A percentile compares a stretch with the other conserved stretches of the same genome.
Conservation (phyloP, 345 rosid genomes). For the Schrenkiella parvula region DNA sequence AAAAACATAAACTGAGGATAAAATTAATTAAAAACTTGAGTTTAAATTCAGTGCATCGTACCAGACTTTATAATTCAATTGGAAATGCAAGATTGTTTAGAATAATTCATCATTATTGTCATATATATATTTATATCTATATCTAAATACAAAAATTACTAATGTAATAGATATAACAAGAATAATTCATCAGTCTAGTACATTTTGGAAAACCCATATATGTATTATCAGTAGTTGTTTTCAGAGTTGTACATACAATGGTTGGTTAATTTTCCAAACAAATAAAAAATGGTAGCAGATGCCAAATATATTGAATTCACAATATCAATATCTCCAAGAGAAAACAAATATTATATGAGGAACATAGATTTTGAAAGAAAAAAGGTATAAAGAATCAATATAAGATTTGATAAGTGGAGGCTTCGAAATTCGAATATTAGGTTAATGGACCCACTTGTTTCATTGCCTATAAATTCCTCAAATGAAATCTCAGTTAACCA, state of each 20-base stretch:
- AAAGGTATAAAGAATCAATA: conserved; percentile 13
- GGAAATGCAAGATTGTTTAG: not conserved
- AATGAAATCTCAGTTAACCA: conserved; percentile 23
- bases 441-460: conserved; percentile 29
- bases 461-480: conserved; percentile 24
- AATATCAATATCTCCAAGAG: not conserved
- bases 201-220: not conserved
- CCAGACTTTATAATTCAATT: not conserved
- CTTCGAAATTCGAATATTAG: conserved; percentile 27
- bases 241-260: not conserved
- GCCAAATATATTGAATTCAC: conserved; percentile 17
- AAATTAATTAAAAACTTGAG: not conserved
- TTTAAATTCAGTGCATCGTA: not conserved
- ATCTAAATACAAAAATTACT: not conserved
- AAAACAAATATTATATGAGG: not conserved
- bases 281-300: not conserved
- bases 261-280: not conserved
- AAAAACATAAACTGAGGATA: not conserved
- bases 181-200: too few relatives aligned
- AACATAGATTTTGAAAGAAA: conserved; percentile 23
- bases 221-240: not conserved
- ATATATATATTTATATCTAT: not conserved
- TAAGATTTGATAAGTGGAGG: conserved; percentile 24
- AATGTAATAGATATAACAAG: not conserved
- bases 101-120: not conserved